These are phyloP conservation scores for Curvularia lunata DNA, from an alignment of 2,329 filamentous ascomycete species.

Conservation along the genomic window DNA sequence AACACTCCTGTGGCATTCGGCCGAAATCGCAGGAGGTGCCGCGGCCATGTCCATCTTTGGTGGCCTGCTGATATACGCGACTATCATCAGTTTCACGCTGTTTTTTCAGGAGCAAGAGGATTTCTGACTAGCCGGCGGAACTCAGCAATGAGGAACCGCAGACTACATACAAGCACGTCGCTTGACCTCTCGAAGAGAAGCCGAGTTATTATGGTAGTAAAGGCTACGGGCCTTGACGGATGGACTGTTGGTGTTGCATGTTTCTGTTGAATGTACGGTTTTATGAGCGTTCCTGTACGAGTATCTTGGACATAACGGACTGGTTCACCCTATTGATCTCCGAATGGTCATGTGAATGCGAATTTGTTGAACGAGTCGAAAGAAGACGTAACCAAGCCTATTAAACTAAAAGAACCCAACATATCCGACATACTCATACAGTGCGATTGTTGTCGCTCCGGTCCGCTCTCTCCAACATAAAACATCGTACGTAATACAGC, in stretches of 20 bases:
- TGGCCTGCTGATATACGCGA: slow-evolving; percentile 93
- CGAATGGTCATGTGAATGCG: background rate
- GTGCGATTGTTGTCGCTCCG: background rate
- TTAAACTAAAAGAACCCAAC: background rate
- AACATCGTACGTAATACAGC: background rate
- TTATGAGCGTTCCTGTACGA: slow-evolving; percentile 39
- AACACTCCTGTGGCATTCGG: slow-evolving; percentile 83
- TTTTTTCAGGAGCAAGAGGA: slow-evolving; percentile 99
- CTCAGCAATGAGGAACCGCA: slow-evolving; percentile 23
- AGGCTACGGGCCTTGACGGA: background rate
- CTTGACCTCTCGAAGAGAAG: background rate
- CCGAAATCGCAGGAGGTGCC: slow-evolving; percentile 79
- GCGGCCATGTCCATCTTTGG: slow-evolving; percentile 96
- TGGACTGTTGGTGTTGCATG: slow-evolving; percentile 7
- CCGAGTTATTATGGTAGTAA: background rate
- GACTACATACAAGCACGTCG: slow-evolving; percentile 5
- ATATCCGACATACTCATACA: slow-evolving; percentile 14
- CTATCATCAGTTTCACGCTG: slow-evolving; percentile 96
- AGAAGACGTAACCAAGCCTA: background rate
- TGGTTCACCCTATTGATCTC: background rate
- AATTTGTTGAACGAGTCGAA: slow-evolving; percentile 2
- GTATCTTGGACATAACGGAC: slow-evolving; percentile 23
- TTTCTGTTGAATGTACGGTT: slow-evolving; percentile 22
- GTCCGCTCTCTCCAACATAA: background rate
- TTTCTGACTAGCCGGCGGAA: slow-evolving; percentile 65